Percentiles rank a stretch among this genome's conserved stretches.
phyloP scores from a whole-genome alignment of 2,329 filamentous ascomycete genomes.

The Talaromyces sp. region DNA sequence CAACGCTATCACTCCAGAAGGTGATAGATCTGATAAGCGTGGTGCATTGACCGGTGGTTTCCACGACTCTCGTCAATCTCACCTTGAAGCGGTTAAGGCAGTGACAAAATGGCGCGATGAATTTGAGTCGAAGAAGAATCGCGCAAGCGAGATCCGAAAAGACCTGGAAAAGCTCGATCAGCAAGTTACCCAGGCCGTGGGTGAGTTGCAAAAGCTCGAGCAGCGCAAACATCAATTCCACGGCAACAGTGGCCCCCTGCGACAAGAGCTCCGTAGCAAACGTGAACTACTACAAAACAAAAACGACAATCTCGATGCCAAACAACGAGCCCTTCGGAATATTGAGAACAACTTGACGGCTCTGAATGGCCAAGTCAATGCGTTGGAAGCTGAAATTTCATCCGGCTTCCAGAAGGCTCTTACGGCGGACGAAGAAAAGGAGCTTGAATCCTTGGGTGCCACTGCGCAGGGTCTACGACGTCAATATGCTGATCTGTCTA shows the following conservation, averaged over 20 bases:
- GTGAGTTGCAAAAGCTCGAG: constrained; percentile 78
- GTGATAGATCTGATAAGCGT: constrained; percentile 91
- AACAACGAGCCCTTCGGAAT: constrained; percentile 62
- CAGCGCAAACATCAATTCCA: constrained; percentile 76
- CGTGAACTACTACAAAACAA: constrained; percentile 71
- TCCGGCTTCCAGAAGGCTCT: constrained; percentile 92
- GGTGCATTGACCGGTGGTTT: constrained; percentile 95
- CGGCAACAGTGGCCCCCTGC: constrained; percentile 75
- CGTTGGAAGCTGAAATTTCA: constrained; percentile 75
- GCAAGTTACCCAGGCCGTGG: constrained; percentile 81
- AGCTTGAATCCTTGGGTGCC: constrained; percentile 68
- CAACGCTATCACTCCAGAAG: constrained; percentile 89
- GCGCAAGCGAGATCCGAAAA: constrained; percentile 64
- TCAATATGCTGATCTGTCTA: constrained; percentile 73
- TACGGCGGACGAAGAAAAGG: constrained; percentile 74
- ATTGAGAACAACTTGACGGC: constrained; percentile 74
- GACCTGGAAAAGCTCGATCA: constrained; percentile 80
- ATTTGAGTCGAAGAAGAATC: constrained; percentile 65
- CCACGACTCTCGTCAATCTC: constrained; percentile 80
- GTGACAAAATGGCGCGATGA: constrained; percentile 73
- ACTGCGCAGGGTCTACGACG: constrained; percentile 72
- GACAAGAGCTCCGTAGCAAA: constrained; percentile 73
- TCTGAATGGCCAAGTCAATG: constrained; percentile 70
- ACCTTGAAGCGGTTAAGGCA: constrained; percentile 77
- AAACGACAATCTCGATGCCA: constrained; percentile 70